Percentiles rank a stretch among this genome's conserved stretches.
Evolutionary conservation across 2,329 filamentous ascomycete species (phyloP).

Genomic region (Raffaelea arxii): DNA sequence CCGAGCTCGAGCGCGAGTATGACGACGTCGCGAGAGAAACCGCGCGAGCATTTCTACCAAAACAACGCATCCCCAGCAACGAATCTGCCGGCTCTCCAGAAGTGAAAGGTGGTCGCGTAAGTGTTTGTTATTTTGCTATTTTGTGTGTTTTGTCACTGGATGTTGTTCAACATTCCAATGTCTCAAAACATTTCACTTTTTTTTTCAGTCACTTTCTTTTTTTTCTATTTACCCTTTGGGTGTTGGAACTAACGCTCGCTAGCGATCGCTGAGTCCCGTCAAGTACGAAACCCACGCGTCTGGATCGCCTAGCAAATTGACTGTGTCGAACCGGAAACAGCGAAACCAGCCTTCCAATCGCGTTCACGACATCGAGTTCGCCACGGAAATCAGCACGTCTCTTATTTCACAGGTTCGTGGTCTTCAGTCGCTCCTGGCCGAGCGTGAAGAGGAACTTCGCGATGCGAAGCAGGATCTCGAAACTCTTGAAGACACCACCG

Average conservation of each 20-base stretch:
- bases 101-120: constrained; percentile 41
- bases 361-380: constrained; percentile 93
- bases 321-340: constrained; percentile 76
- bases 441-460: constrained; percentile 81
- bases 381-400: constrained; percentile 94
- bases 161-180: not conserved
- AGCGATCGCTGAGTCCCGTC: constrained; percentile 63
- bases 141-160: not conserved
- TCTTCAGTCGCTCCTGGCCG: constrained; percentile 71
- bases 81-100: constrained; percentile 48
- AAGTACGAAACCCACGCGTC: constrained; percentile 79
- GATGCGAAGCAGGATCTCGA: constrained; percentile 65
- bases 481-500: constrained; percentile 71
- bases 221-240: not conserved
- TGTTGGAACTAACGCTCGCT: constrained; percentile 7
- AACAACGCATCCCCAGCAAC: constrained; percentile 68
- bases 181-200: too few species aligned
- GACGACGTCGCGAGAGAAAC: constrained; percentile 88
- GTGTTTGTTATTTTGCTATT: constrained; percentile 15
- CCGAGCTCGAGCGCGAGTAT: constrained; percentile 87
- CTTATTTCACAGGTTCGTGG: constrained; percentile 89
- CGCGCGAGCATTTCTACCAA: constrained; percentile 76
- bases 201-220: too few species aligned
- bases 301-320: constrained; percentile 81
- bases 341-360: constrained; percentile 83